Percentiles rank a stretch among this genome's conserved stretches.
phyloP scores from a whole-genome alignment of 768 basidiomycete genomes.

The Russula sp. region DNA sequence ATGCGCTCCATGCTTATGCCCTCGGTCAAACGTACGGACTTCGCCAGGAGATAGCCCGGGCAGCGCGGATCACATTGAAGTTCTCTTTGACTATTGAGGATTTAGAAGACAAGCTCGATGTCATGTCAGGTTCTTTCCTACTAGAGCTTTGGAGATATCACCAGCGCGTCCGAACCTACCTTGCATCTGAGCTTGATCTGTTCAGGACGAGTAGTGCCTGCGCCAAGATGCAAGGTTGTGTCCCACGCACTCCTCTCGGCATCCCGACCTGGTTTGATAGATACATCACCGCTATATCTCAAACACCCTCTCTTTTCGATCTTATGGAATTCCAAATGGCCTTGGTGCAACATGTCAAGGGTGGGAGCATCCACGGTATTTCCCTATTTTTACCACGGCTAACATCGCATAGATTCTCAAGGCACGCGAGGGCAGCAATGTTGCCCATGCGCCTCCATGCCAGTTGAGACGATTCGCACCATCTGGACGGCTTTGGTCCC shows the following conservation, averaged over 20 bases:
- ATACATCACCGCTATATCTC: not conserved
- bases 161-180: not conserved
- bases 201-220: too few species aligned
- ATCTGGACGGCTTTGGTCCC: not conserved
- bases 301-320: not conserved
- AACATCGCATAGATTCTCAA: too few species aligned
- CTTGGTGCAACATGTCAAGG: not conserved
- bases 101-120: not conserved
- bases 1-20: not conserved
- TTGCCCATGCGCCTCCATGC: not conserved
- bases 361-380: too few species aligned
- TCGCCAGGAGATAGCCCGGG: not conserved
- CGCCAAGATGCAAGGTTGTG: too few species aligned
- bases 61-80: not conserved
- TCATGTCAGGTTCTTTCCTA: not conserved
- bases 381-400: too few species aligned
- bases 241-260: not conserved
- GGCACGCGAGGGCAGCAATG: not conserved
- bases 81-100: not conserved
- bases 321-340: not conserved
- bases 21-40: conserved; percentile 4
- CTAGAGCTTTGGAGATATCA: conserved; percentile 9
- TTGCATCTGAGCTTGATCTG: not conserved
- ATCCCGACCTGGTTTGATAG: conserved; percentile 3
- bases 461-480: not conserved